A percentile compares a stretch with the other conserved stretches of the same genome.
phyloP scores from a whole-genome alignment of 805 yeast species.

The Wickerhamiella musiphila region DNA sequence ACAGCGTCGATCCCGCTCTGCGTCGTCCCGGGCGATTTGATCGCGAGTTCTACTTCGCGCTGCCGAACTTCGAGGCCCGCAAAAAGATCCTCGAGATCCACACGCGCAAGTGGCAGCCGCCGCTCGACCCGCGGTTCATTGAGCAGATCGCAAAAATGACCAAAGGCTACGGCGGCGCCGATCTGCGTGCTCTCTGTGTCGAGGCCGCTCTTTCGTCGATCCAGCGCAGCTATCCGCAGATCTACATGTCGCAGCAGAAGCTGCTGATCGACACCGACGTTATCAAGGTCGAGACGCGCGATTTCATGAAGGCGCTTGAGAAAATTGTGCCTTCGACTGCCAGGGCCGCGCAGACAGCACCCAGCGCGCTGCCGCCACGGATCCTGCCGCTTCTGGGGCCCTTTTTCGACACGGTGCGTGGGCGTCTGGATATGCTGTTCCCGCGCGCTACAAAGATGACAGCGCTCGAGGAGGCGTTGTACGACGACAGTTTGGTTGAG shows the following conservation, averaged over 20 bases:
- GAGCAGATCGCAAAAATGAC: constrained; percentile 59
- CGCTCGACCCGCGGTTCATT: constrained; percentile 39
- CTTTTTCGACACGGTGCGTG: constrained; percentile 31
- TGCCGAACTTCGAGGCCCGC: constrained; percentile 72
- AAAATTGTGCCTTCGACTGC: constrained; percentile 87
- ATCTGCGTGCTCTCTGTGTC: constrained; percentile 80
- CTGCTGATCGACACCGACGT: constrained; percentile 51
- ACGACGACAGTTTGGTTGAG: constrained; percentile 25
- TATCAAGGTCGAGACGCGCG: constrained; percentile 60
- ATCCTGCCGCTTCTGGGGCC: constrained; percentile 44
- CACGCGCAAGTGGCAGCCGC: constrained; percentile 78
- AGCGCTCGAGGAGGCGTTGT: constrained; percentile 52
- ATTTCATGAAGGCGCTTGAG: constrained; percentile 71
- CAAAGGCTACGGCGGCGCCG: constrained; percentile 98
- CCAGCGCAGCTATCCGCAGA: constrained; percentile 85
- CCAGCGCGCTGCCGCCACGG: constrained; percentile 64
- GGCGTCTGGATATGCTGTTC: constrained; percentile 36
- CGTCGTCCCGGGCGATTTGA: constrained; percentile 96
- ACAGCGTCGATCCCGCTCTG: constrained; percentile 94
- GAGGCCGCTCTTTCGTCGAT: constrained; percentile 89
- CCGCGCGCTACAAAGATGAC: constrained; percentile 41
- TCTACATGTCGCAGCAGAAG: constrained; percentile 60
- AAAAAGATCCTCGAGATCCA: constrained; percentile 67
- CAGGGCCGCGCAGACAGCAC: constrained; percentile 54
- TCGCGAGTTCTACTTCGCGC: constrained; percentile 87